phyloP scores from a whole-genome alignment of 1,139 yeast genomes.

The Arxiozyma bovina region DNA sequence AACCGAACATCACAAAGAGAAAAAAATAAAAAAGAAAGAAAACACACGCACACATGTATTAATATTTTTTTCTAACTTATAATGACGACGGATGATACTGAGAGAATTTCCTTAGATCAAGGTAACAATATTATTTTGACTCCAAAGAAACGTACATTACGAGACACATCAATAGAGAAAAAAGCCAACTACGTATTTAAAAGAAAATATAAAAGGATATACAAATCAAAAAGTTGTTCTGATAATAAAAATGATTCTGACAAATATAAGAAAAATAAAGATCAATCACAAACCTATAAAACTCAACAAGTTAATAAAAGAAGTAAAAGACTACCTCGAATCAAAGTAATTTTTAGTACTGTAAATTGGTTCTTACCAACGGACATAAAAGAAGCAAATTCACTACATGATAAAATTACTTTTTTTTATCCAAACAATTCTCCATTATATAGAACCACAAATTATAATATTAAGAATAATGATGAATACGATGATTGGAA shows the following conservation, averaged over 20 bases:
- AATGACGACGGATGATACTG: background rate
- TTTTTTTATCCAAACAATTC: constrained; percentile 6
- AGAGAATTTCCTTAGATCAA: background rate
- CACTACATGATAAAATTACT: constrained; percentile 15
- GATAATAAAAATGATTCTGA: background rate
- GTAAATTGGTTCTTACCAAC: constrained; percentile 9
- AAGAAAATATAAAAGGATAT: background rate
- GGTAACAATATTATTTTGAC: background rate
- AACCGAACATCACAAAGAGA: no score
- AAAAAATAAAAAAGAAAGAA: no score
- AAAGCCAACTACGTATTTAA: background rate
- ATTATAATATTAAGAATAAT: background rate
- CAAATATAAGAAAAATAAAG: background rate
- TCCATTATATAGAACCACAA: no score
- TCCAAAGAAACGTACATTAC: background rate
- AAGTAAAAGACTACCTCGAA: constrained; percentile 3
- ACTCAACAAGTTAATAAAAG: background rate
- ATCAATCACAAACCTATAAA: no score
- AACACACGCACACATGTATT: background rate
- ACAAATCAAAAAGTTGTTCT: background rate
- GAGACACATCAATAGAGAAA: background rate
- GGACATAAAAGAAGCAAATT: constrained; percentile 15
- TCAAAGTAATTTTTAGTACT: constrained; percentile 2
- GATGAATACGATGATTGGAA: background rate
- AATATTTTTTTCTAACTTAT: background rate